Percentiles rank a stretch among this genome's conserved stretches.
phyloP scores from a whole-genome alignment of 495 filamentous ascomycete species.

The Hypoxylon crocopeplum region DNA sequence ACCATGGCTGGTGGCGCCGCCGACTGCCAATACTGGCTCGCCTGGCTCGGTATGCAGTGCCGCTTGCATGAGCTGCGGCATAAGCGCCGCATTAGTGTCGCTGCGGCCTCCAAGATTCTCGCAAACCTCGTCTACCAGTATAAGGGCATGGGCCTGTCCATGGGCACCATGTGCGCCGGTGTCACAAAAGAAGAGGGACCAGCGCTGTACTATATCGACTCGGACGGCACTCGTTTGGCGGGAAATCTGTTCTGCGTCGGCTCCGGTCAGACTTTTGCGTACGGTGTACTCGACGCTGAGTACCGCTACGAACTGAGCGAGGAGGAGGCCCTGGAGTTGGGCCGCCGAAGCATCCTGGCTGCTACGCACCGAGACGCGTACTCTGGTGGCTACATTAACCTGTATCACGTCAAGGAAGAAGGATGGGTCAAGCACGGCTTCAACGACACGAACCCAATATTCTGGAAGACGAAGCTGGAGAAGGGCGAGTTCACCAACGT shows the following conservation, averaged over 20 bases:
- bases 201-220: conserved; percentile 98
- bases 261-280: conserved; percentile 97
- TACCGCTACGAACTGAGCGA: conserved; percentile 86
- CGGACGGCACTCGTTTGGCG: conserved; percentile 88
- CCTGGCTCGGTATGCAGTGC: conserved; percentile 98
- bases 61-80: conserved; percentile 98
- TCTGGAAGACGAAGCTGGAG: conserved; percentile 98
- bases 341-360: conserved; percentile 90
- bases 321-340: conserved; percentile 88
- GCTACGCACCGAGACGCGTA: conserved; percentile 97
- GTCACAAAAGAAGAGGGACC: conserved; percentile 96
- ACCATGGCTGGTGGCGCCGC: conserved; percentile 99
- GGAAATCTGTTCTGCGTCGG: conserved; percentile 99
- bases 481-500: conserved; percentile 99
- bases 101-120: conserved; percentile 96
- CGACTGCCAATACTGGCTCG: conserved; percentile 99
- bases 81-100: conserved; percentile 97
- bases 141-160: conserved; percentile 96
- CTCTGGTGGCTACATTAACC: conserved; percentile 97
- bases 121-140: conserved; percentile 97
- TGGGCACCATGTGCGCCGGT: conserved; percentile 99
- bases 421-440: conserved; percentile 99
- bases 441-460: conserved; percentile 91
- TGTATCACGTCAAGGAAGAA: conserved; percentile 98
- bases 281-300: conserved; percentile 95